These are phyloP conservation scores for Pleurotus pulmonarius DNA, from an alignment of 768 basidiomycete genomes.

Conservation along the genomic window DNA sequence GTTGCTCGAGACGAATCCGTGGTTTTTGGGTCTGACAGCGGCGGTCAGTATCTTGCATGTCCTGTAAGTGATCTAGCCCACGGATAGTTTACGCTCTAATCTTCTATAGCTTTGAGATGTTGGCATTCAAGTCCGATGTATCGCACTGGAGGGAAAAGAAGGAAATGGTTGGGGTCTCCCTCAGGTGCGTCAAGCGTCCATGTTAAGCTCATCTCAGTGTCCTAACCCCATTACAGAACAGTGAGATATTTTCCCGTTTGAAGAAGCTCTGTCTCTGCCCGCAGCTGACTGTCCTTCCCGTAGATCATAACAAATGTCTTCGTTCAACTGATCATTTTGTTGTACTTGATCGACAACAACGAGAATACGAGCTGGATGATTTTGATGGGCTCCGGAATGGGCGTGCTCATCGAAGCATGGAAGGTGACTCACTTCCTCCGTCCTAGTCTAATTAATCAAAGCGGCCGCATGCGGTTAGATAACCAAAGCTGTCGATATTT, in stretches of 20 bases:
- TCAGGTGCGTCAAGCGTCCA: conserved; percentile 53
- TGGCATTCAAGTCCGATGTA: conserved; percentile 94
- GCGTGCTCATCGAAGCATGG: conserved; percentile 88
- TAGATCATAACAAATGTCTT: conserved; percentile 89
- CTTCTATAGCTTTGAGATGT: conserved; percentile 76
- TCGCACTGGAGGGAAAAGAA: conserved; percentile 94
- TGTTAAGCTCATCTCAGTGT: too few relatives aligned
- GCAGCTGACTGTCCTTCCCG: conserved; percentile 17
- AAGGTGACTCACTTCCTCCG: conserved; percentile 51
- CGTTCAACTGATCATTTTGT: conserved; percentile 83
- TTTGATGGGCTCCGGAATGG: conserved; percentile 80
- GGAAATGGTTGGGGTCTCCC: conserved; percentile 92
- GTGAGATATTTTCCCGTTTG: too few relatives aligned
- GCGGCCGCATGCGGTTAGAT: conserved; percentile 40
- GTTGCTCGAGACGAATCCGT: conserved; percentile 85
- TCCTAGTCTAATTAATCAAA: conserved; percentile 11
- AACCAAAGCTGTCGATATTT: conserved; percentile 88
- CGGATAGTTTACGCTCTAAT: conserved; percentile 1
- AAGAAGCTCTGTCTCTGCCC: not conserved
- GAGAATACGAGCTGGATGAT: conserved; percentile 99
- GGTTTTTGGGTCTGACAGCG: conserved; percentile 81
- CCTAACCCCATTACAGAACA: too few relatives aligned
- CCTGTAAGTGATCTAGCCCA: conserved; percentile 49
- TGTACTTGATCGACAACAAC: conserved; percentile 94
- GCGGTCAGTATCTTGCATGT: conserved; percentile 85